Percentiles rank a stretch among this genome's conserved stretches.
These are phyloP conservation scores for Synchytrium microbalum DNA, from an alignment of 371 early-diverging fungal genomes.

Conservation along the genomic window DNA sequence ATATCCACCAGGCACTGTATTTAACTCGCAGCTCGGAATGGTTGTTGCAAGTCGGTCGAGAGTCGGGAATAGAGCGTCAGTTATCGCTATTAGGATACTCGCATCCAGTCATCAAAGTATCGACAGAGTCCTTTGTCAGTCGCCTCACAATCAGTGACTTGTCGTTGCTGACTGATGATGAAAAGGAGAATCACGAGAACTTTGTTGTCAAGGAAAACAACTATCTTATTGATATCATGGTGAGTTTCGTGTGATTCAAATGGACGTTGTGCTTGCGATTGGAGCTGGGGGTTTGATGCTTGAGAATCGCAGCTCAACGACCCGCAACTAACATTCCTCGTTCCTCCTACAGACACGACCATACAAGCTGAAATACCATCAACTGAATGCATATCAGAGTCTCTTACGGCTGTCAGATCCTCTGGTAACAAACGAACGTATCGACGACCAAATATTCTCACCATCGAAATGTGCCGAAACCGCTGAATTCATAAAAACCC, in stretches of 20 bases:
- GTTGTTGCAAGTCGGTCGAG: no score
- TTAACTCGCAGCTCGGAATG: no score
- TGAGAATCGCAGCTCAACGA: no score
- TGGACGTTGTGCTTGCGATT: no score
- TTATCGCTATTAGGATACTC: not conserved
- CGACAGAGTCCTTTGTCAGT: not conserved
- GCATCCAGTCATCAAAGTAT: not conserved
- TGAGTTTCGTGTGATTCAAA: no score
- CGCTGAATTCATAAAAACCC: not conserved
- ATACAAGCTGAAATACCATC: not conserved
- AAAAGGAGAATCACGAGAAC: no score
- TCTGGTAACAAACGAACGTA: not conserved
- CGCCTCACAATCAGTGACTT: not conserved
- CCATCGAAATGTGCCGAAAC: not conserved
- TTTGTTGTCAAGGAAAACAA: not conserved
- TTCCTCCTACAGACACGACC: not conserved
- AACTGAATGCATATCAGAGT: not conserved
- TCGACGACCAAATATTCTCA: not conserved
- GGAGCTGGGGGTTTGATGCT: no score
- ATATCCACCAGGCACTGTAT: no score
- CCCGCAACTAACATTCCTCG: no score
- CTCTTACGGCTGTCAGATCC: not conserved
- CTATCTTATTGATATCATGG: not conserved
- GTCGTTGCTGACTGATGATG: no score
- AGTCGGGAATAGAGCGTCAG: not conserved